Conservation (phyloP, 805 yeast species). For the Ogataea ramenticola region DNA sequence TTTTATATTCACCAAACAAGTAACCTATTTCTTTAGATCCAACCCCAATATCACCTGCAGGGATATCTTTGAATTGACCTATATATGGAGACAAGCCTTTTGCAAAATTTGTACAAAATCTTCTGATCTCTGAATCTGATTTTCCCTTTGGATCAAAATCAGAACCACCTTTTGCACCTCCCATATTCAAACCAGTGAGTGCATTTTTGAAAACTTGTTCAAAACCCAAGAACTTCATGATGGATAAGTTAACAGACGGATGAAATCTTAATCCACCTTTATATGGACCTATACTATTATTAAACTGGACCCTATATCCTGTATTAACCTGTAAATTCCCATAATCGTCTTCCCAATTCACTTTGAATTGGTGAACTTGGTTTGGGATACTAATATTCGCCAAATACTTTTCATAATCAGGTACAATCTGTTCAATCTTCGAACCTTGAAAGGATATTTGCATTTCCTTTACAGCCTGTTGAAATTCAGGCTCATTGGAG, state of each 20-base stretch:
- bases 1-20: constrained; percentile 96
- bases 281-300: constrained; percentile 97
- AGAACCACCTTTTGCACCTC: constrained; percentile 99
- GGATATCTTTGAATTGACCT: constrained; percentile 96
- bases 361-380: constrained; percentile 94
- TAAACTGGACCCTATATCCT: constrained; percentile 97
- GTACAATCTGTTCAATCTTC: constrained; percentile 79
- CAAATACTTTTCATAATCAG: constrained; percentile 80
- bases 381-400: constrained; percentile 93
- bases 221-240: constrained; percentile 92
- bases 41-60: constrained; percentile 99
- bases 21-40: constrained; percentile 95
- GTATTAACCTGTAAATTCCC: constrained; percentile 89
- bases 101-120: constrained; percentile 95
- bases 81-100: constrained; percentile 91
- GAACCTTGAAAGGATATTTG: constrained; percentile 84
- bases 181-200: constrained; percentile 92
- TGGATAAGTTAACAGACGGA: constrained; percentile 91
- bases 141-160: constrained; percentile 97
- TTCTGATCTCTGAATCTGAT: constrained; percentile 88
- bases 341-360: constrained; percentile 94
- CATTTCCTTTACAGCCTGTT: constrained; percentile 95
- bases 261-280: constrained; percentile 98
- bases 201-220: constrained; percentile 99
- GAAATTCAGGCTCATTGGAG: constrained; percentile 86